Percentiles rank a stretch among this genome's conserved stretches.
Evolutionary conservation across 2,329 filamentous ascomycete genomes (phyloP).

Genomic region (Fusarium nematophilum): DNA sequence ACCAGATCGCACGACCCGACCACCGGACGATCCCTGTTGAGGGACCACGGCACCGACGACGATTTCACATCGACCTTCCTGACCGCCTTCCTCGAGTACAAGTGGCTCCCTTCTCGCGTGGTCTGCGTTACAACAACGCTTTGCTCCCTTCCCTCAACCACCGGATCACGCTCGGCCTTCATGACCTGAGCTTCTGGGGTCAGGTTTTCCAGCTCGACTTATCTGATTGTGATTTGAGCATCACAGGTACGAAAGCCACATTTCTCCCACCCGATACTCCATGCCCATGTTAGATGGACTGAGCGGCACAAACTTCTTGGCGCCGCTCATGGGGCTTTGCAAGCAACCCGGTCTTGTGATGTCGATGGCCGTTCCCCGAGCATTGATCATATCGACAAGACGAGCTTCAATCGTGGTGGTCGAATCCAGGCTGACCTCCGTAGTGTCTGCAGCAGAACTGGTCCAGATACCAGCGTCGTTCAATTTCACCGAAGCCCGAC

Average conservation of each 20-base stretch:
- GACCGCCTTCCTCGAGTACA: slow-evolving; percentile 21
- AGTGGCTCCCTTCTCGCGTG: slow-evolving; percentile 13
- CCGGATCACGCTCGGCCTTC: slow-evolving; percentile 7
- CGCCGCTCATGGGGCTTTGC: neutral
- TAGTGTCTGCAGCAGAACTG: slow-evolving; percentile 27
- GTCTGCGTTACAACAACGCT: slow-evolving; percentile 15
- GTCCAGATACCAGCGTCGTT: slow-evolving; percentile 24
- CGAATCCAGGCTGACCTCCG: slow-evolving; percentile 16
- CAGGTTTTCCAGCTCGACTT: neutral
- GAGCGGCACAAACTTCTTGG: neutral
- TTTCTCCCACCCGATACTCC: neutral
- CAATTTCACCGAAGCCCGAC: neutral
- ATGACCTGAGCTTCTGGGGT: slow-evolving; percentile 13
- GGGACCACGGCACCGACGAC: slow-evolving; percentile 21
- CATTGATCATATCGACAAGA: neutral
- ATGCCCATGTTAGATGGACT: no score
- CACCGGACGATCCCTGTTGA: slow-evolving; percentile 28
- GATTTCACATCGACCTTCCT: slow-evolving; percentile 1
- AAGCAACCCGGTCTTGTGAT: neutral
- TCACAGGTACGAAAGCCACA: slow-evolving; percentile 32
- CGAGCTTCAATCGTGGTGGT: neutral
- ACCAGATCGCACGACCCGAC: slow-evolving; percentile 33
- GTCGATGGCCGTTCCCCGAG: neutral
- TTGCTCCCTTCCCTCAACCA: neutral
- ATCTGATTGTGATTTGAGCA: slow-evolving; percentile 12